Base-by-base conservation (phyloP, 305 asterid species). In the Fraxinus platypoda region DNA sequence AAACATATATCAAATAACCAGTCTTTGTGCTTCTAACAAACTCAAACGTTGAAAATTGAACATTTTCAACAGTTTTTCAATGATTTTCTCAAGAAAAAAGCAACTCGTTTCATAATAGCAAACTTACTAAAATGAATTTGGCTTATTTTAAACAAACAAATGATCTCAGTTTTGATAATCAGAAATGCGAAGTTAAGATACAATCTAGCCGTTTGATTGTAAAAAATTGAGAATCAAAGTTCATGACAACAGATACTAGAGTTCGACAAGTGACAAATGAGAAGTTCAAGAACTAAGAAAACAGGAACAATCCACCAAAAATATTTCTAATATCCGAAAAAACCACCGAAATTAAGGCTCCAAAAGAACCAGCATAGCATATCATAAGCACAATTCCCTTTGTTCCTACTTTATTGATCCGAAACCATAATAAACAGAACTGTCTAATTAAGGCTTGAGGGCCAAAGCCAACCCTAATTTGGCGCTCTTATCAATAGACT, bases 381-480 rank as follows among this genome's bases (percentile, higher is more conserved):
- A 25, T n/a, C 41, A 43, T 19, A n/a, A 9, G 25, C 13, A 57
- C 49, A 35, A 73, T 9, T 77, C 59, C 33, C 75, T 6, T 35
- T 6, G 54, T 11, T 38, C 54, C 15, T 59, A 13, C 15, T 37
- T 21, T 9, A 8, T 34, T 64, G 17, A 34, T 17, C 25, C 23
- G 23, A 75, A 49, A 15, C 71, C 71, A 43, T 59, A 8, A 37
- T 33, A 21, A 43, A 74, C 72, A 83, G 54, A 74, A 78, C 26
- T 8, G 38, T 73, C 31, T 19, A 17, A 70, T 88, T 87, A 91
- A 7, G 93, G 92, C 84, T 88, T 87, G 81, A 90, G 91, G 81
- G 90, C 93, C 87, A 91, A 77, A 31, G 95, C 95, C 80, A 91
- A 76, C 25, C 93, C 95, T 43, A 91, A 90, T 84, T 91, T 91